Base-by-base conservation (phyloP, 2,329 filamentous ascomycete species). In the Paraphoma chrysanthemicola region DNA sequence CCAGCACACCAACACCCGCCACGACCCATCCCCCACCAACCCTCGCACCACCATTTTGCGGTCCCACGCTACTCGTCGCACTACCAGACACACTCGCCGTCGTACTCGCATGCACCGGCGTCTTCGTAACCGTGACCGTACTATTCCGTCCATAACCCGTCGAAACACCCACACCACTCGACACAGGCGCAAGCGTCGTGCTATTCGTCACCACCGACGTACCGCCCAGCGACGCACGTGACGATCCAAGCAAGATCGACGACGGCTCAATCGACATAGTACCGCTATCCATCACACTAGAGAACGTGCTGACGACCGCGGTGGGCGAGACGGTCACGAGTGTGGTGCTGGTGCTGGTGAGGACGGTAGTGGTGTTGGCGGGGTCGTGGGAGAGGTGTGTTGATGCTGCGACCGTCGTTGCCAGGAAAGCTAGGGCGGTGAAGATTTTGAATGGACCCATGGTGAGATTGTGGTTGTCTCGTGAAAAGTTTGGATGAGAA, bases 371-470 rank as follows among this genome's bases (percentile, higher is more conserved):
- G 33, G 33, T 36, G 33, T 36, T 14, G 33, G 33, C 14, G 33
- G 33, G 14, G 33, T 14, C 6, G 23, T 36, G 10, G 33, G 33
- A 36, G 33, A 10, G 7, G 33, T 36, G 33, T 36, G 38, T 43
- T 6, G 48, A 50, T 3, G 39, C 48, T 9, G 30, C 36, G 29
- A 14, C 39, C 9, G 28, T 28, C 23, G 48, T 10, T 7, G 28
- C 48, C 2, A 51, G n/a, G 38, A 51, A 29, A 23, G 28, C 28
- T 5, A 51, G n/a, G 23, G 44, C 29, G 30, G 28, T 23, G 41
- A 44, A 6, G 41, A 51, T 14, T 11, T 44, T 51, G 41, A 44
- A 28, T n/a, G 16, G 39, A 28, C 39, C 28, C 48, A 51, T 51
- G 43, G 33, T 44, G 11, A 49, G 10, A 36, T 43, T 41, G 38